These are phyloP conservation scores for Venturiaceae sp. DNA, from an alignment of 2,329 filamentous ascomycete species.

Conservation along the genomic window DNA sequence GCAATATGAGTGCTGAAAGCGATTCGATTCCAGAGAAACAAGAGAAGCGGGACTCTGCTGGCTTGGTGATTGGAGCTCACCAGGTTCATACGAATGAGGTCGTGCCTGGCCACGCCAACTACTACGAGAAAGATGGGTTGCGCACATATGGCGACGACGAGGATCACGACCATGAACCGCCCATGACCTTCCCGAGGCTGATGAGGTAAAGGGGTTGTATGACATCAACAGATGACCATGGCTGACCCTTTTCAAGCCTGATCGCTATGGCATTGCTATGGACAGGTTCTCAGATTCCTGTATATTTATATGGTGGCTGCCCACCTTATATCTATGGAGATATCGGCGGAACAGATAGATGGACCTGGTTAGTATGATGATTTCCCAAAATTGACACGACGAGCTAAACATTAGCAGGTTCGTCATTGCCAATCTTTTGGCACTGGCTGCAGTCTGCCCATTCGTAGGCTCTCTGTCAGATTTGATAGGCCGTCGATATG, in stretches of 20 bases:
- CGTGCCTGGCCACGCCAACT: slow-evolving; percentile 24
- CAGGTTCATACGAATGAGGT: slow-evolving; percentile 9
- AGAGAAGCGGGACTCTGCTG: neutral
- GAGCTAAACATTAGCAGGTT: slow-evolving; percentile 37
- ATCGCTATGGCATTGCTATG: slow-evolving; percentile 46
- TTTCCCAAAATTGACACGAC: neutral
- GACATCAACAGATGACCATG: too few relatives aligned
- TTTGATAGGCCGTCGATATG: slow-evolving; percentile 51
- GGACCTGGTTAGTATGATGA: slow-evolving; percentile 17
- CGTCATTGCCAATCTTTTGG: slow-evolving; percentile 26
- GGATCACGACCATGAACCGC: slow-evolving; percentile 36
- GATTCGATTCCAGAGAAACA: neutral
- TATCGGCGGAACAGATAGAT: slow-evolving; percentile 46
- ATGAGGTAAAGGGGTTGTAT: slow-evolving; percentile 34
- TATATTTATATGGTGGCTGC: slow-evolving; percentile 15
- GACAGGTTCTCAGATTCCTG: slow-evolving; percentile 47
- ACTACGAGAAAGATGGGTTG: slow-evolving; percentile 36
- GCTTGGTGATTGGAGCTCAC: neutral
- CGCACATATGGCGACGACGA: slow-evolving; percentile 37
- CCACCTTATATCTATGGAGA: slow-evolving; percentile 45
- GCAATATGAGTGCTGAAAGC: neutral
- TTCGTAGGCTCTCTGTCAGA: slow-evolving; percentile 57
- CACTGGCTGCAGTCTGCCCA: slow-evolving; percentile 38
- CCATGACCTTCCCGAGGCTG: slow-evolving; percentile 37
- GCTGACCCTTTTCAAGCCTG: slow-evolving; percentile 15